Evolutionary conservation across 805 yeast species (phyloP), one percentile per base, ranked within the genome.

Genomic region (Cyberlindnera japonica): DNA sequence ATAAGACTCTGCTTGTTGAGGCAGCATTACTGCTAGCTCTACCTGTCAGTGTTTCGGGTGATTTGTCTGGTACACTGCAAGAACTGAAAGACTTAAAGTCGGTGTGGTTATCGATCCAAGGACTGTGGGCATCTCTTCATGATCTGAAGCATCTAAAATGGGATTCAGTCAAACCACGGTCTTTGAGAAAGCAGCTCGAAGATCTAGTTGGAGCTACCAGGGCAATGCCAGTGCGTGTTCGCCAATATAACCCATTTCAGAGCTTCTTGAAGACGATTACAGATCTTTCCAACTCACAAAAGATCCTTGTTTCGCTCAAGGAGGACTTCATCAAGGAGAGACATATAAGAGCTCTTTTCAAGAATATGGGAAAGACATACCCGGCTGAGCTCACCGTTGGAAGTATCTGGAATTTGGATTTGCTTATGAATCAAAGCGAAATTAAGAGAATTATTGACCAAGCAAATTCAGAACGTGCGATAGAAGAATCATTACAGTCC

Each of bases 401-500:
- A 35, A 75, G 81, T 46, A 73, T 90, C 2, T 72, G 91, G 75
- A 69, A 69, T 26, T 58, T 88, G 32, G 63, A 79, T 29, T 56
- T 83, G 13, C 19, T 45, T 0, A 43, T 62, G 3, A 72, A 84
- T 56, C 76, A 73, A 33, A 47, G 48, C 2, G 44, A 55, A 0
- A 62, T 90, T 6, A 71, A 69, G 28, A 60, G 71, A 0, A 59
- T 83, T 0, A 50, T 86, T 2, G 67, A 68, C 1, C 75, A 72
- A 42, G 96, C 97, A 0, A 76, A 75, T 44, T 83, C 86, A 3
- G 97, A 91, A 54, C 68, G 73, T 43, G 66, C 75, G 0, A 63
- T 91, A 3, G 85, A 83, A 38, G 75, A 71, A 10, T 73, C 80
- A 5, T 55, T 91, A 7, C 50, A 49, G 2, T 53, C 61, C 2